A percentile compares a stretch with the other conserved stretches of the same genome.
Evolutionary conservation across 352 stramenopile species (phyloP).

Genomic region (Globisporangium polare): DNA sequence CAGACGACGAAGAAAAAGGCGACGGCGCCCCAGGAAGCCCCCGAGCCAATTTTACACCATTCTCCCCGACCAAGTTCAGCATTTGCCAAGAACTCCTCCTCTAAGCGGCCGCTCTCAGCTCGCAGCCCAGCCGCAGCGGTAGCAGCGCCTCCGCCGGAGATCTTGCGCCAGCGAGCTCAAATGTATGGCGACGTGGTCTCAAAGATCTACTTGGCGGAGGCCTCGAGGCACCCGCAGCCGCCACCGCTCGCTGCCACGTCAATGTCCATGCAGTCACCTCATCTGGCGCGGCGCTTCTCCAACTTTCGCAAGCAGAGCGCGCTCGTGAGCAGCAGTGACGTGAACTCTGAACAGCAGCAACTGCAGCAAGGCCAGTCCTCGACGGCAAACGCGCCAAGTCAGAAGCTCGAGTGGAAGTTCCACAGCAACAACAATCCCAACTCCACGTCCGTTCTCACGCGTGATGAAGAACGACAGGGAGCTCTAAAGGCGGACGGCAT

Average conservation of each 20-base stretch:
- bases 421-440: constrained; percentile 3
- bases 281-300: constrained; percentile 25
- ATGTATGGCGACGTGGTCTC: constrained; percentile 54
- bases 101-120: constrained; percentile 24
- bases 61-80: constrained; percentile 3
- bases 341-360: not conserved
- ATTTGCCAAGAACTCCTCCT: not conserved
- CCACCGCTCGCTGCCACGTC: not conserved
- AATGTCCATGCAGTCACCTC: constrained; percentile 16
- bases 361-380: not conserved
- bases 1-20: constrained; percentile 10
- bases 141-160: constrained; percentile 19
- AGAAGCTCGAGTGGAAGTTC: constrained; percentile 9
- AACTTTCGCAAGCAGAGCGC: constrained; percentile 19
- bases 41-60: not conserved
- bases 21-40: constrained; percentile 4
- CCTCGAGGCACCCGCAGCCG: constrained; percentile 3
- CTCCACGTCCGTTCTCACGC: not conserved
- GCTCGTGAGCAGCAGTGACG: not conserved
- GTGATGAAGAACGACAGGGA: not conserved
- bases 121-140: constrained; percentile 15
- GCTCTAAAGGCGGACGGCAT: constrained; percentile 9
- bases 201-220: constrained; percentile 35
- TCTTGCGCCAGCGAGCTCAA: constrained; percentile 36
- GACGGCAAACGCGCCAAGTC: not conserved